These are phyloP conservation scores for Poronia punctata DNA, from an alignment of 495 filamentous ascomycete genomes.

Conservation along the genomic window DNA sequence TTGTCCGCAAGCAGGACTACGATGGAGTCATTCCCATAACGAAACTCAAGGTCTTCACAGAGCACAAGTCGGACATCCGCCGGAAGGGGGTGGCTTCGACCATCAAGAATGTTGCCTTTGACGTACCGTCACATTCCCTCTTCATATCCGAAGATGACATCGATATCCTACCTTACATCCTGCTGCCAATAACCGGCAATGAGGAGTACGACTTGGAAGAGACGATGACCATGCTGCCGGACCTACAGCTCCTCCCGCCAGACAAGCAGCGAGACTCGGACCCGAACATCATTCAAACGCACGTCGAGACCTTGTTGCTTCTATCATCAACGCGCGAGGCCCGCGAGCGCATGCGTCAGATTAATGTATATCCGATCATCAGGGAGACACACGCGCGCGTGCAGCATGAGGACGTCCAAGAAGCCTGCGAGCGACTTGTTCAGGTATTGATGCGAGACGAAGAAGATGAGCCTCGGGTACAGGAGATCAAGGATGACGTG, in stretches of 20 bases:
- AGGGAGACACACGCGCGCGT: slow-evolving; percentile 77
- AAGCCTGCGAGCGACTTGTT: slow-evolving; percentile 82
- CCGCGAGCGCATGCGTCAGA: slow-evolving; percentile 59
- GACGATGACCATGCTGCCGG: slow-evolving; percentile 68
- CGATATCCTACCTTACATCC: slow-evolving; percentile 78
- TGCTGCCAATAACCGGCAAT: slow-evolving; percentile 58
- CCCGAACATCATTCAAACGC: slow-evolving; percentile 65
- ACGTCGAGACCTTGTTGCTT: slow-evolving; percentile 79
- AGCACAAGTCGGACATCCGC: slow-evolving; percentile 70
- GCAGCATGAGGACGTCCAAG: slow-evolving; percentile 72
- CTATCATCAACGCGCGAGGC: slow-evolving; percentile 73
- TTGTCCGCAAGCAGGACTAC: slow-evolving; percentile 64
- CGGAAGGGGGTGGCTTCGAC: slow-evolving; percentile 85
- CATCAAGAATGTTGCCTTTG: slow-evolving; percentile 79
- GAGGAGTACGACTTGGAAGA: slow-evolving; percentile 68
- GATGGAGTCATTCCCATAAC: slow-evolving; percentile 74
- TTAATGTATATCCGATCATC: slow-evolving; percentile 85
- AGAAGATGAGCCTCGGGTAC: slow-evolving; percentile 30
- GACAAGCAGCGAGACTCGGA: slow-evolving; percentile 82
- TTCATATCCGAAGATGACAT: slow-evolving; percentile 64
- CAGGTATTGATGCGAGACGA: slow-evolving; percentile 89
- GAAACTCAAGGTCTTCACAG: slow-evolving; percentile 88
- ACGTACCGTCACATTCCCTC: slow-evolving; percentile 59
- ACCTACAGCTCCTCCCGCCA: slow-evolving; percentile 78
- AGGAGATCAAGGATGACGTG: slow-evolving; percentile 48